A percentile compares a stretch with the other conserved stretches of the same genome.
Evolutionary conservation across 208 protist genomes (phyloP).

Genomic region (Trypanosoma grayi): DNA sequence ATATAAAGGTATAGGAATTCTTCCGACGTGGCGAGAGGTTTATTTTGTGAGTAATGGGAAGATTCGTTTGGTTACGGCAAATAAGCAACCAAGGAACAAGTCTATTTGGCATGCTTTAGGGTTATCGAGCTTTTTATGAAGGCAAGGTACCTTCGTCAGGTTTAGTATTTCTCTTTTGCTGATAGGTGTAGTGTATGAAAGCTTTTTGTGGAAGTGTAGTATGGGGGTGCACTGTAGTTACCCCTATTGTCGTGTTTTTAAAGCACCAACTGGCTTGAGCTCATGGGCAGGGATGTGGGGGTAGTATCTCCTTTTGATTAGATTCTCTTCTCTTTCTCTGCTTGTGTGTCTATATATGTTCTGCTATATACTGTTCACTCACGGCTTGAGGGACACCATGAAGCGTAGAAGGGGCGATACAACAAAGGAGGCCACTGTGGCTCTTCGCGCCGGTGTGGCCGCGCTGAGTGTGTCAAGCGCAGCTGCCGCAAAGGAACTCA

Average conservation of each 20-base stretch:
- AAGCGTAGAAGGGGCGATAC: conserved; percentile 11
- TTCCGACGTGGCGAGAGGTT: conserved; percentile 76
- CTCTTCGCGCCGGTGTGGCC: conserved; percentile 52
- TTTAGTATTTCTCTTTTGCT: not conserved
- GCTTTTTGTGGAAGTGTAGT: too few relatives aligned
- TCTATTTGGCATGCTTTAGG: conserved; percentile 46
- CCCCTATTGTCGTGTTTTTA: too few relatives aligned
- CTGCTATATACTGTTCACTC: not conserved
- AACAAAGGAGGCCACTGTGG: conserved; percentile 3
- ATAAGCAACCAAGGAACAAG: conserved; percentile 53
- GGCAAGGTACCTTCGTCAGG: not conserved
- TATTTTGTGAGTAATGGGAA: conserved; percentile 82
- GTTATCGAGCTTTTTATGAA: conserved; percentile 17
- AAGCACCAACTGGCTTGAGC: too few relatives aligned
- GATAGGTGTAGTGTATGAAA: too few relatives aligned
- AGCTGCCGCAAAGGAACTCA: conserved; percentile 54
- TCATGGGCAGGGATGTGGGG: not conserved
- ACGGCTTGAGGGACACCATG: not conserved
- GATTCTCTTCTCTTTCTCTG: not conserved
- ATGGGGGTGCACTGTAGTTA: too few relatives aligned
- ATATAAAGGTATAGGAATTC: conserved; percentile 39
- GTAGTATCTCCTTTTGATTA: not conserved
- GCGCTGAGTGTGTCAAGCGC: conserved; percentile 73
- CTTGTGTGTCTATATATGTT: not conserved
- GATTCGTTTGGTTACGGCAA: conserved; percentile 71